Percentiles rank a stretch among this genome's conserved stretches.
Conservation (phyloP, 345 rosid species). For the Brassica incana region DNA sequence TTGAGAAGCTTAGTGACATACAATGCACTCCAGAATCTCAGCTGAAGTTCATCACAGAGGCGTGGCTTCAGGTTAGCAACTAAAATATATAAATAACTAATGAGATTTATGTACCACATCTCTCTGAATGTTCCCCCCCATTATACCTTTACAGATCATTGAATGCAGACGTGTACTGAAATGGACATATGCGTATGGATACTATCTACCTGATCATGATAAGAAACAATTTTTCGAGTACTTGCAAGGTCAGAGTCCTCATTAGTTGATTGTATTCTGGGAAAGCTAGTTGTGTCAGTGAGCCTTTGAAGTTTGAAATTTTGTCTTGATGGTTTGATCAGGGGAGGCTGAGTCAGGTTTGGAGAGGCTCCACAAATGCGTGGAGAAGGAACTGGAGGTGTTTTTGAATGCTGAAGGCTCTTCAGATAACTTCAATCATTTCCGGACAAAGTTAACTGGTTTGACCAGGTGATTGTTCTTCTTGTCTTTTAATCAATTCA, state of each 20-base stretch:
- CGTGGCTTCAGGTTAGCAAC: slow-evolving; percentile 68
- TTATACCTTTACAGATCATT: slow-evolving; percentile 46
- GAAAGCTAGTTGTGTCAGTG: slow-evolving; percentile 9
- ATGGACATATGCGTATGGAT: slow-evolving; percentile 95
- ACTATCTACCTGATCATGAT: slow-evolving; percentile 64
- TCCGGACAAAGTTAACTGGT: slow-evolving; percentile 72
- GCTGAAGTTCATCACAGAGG: slow-evolving; percentile 80
- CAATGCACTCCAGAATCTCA: slow-evolving; percentile 75
- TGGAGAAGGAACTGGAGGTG: slow-evolving; percentile 29
- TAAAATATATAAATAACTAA: slow-evolving; percentile 19
- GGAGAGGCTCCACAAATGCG: slow-evolving; percentile 44
- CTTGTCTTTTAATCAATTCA: background rate
- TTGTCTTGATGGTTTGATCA: slow-evolving; percentile 25
- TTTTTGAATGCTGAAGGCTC: slow-evolving; percentile 36
- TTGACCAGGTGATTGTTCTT: slow-evolving; percentile 60
- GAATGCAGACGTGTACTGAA: slow-evolving; percentile 90
- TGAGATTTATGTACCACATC: background rate
- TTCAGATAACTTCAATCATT: slow-evolving; percentile 56
- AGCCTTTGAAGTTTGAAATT: slow-evolving; percentile 3
- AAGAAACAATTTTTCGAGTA: slow-evolving; percentile 77
- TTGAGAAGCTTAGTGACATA: slow-evolving; percentile 66
- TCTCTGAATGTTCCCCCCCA: slow-evolving; percentile 4
- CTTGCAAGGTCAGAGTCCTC: slow-evolving; percentile 61
- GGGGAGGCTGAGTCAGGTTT: slow-evolving; percentile 46
- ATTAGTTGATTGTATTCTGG: background rate